Evolutionary conservation across 1,284 basidiomycete genomes (phyloP), one percentile per base, ranked within the genome.

Genomic region (Malassezia furfur): DNA sequence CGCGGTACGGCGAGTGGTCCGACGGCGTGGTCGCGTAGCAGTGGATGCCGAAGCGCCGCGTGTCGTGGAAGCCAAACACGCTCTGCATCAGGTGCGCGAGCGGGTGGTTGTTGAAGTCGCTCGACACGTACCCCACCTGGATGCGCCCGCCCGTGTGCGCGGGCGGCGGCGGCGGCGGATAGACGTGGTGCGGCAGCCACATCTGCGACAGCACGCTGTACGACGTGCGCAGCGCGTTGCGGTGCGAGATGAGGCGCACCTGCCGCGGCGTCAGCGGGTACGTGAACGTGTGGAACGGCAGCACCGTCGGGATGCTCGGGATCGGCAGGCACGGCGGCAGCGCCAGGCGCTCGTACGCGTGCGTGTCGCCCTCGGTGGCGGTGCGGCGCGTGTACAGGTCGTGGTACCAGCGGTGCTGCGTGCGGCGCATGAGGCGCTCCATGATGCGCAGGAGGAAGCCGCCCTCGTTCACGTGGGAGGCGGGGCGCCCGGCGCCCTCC

Each of bases 11-110:
- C 3, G 81, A 81, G 12, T 78, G 77, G 63, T 84, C 82, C 34
- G 80, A 79, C 5, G 78, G 69, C 44, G 78, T 81, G 10, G 81
- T 82, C 7, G 82, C 81, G 63, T 84, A 84, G 35, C 80, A 76
- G 61, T 76, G 80, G 3, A 83, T 71, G 36, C 78, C 77, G 71
- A 83, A 82, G 9, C 69, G 70, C 32, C 68, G 59, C 17, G 62
- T 70, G 63, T 82, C 76, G 63, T 84, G 82, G 51, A 82, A 76
- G 10, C 77, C 72, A 63, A 84, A 84, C 28, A 81, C 80, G 7
- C 80, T 81, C 65, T 81, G 81, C 81, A 83, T 83, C 46, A 83
- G 75, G 61, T 84, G 82, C 14, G 82, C 79, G 22, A 84, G 76
- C 9, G 82, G 83, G 61, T 84, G 83, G 58, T 84, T 81, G 79